Conservation (phyloP, 1,284 basidiomycete species). For the Sanghuangporus weigelae region DNA sequence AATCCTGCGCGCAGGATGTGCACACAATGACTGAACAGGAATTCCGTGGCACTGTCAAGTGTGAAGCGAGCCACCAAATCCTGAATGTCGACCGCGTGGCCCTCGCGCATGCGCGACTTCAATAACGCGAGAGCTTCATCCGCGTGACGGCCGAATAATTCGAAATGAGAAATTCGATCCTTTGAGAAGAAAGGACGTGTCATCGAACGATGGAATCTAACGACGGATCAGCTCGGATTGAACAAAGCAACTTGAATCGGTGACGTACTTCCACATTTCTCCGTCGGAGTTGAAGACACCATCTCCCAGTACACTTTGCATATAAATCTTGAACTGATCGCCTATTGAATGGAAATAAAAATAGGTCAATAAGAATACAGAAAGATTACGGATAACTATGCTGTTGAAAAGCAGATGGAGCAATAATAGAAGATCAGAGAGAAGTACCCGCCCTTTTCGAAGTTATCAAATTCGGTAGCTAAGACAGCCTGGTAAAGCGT, state of each 20-base stretch:
- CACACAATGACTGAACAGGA: constrained; percentile 35
- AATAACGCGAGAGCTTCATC: constrained; percentile 27
- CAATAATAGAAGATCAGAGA: not conserved
- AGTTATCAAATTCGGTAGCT: constrained; percentile 38
- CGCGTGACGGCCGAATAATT: constrained; percentile 24
- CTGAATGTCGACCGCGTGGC: constrained; percentile 46
- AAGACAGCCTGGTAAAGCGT: constrained; percentile 29
- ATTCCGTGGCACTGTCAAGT: constrained; percentile 35
- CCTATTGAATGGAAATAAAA: constrained; percentile 21
- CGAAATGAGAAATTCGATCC: constrained; percentile 24
- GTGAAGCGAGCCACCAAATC: constrained; percentile 33
- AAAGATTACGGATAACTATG: not conserved
- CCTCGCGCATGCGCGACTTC: constrained; percentile 33
- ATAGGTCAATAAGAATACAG: not conserved
- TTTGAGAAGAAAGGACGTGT: constrained; percentile 26
- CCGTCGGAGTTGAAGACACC: constrained; percentile 47
- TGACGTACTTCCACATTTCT: constrained; percentile 21
- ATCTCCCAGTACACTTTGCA: constrained; percentile 35
- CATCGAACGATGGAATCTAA: constrained; percentile 24
- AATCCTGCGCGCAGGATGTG: constrained; percentile 28
- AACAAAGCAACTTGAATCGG: not conserved
- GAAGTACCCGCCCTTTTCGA: constrained; percentile 34
- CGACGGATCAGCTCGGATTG: not conserved
- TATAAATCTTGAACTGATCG: constrained; percentile 26
- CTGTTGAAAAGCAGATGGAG: not conserved